Conservation (phyloP, 345 rosid species). For the Salix exigua region DNA sequence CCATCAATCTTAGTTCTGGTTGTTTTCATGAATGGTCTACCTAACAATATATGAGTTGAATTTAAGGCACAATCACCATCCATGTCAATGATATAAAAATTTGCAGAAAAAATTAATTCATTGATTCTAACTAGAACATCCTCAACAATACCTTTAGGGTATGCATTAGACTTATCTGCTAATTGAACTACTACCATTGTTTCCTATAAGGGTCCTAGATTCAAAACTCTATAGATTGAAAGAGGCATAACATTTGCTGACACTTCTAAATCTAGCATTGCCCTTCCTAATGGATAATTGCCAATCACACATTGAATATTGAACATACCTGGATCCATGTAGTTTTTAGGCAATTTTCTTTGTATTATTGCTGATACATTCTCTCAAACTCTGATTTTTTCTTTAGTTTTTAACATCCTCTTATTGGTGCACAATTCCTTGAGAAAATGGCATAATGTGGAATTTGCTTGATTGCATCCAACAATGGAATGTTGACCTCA, state of each 20-base stretch:
- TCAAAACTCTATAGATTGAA: background rate
- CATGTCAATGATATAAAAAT: slow-evolving; percentile 3
- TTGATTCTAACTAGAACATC: background rate
- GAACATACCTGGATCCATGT: background rate
- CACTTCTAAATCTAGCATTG: background rate
- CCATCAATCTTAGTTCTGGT: background rate
- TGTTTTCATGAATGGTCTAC: background rate
- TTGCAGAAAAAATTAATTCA: background rate
- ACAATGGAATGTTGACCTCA: no score
- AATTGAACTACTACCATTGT: background rate
- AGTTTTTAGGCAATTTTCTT: background rate
- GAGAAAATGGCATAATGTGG: no score
- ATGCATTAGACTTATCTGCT: background rate
- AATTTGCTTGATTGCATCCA: no score
- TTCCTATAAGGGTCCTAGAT: background rate
- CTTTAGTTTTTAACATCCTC: background rate
- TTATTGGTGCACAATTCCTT: background rate
- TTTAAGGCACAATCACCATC: background rate
- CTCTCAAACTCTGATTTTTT: background rate
- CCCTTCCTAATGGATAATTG: fast-evolving
- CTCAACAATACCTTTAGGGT: background rate
- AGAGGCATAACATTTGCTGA: background rate
- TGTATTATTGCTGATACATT: background rate
- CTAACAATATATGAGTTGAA: background rate
- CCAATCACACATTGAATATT: background rate